A percentile compares a stretch with the other conserved stretches of the same genome.
Evolutionary conservation across 768 basidiomycete genomes (phyloP).

Genomic region (Termitomyces sp.): DNA sequence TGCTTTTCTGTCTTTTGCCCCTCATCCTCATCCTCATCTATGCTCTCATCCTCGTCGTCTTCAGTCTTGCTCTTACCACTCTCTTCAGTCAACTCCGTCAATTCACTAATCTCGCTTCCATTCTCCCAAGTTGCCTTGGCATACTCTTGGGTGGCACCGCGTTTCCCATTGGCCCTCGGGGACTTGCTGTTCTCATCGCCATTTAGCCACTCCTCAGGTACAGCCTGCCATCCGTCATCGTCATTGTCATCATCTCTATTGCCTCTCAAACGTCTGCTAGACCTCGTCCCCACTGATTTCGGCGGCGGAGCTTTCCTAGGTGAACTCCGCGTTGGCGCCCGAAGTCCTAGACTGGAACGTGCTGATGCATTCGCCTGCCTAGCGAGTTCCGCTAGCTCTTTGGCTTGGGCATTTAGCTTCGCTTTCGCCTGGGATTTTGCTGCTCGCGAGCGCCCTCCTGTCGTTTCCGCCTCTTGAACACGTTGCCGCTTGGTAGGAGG

Average conservation of each 20-base stretch:
- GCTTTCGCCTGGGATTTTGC: conserved; percentile 70
- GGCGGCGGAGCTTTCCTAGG: conserved; percentile 20
- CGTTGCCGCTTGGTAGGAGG: conserved; percentile 18
- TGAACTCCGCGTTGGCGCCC: conserved; percentile 7
- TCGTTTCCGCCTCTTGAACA: conserved; percentile 7
- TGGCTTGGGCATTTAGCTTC: conserved; percentile 63
- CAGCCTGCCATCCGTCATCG: conserved; percentile 73
- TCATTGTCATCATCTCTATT: conserved; percentile 43
- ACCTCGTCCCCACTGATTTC: conserved; percentile 43
- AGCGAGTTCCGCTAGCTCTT: conserved; percentile 58
- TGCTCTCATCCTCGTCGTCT: conserved; percentile 13
- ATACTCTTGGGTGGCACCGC: conserved; percentile 6
- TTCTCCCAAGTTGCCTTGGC: conserved; percentile 56
- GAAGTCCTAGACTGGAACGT: conserved; percentile 7
- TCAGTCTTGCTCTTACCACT: conserved; percentile 7
- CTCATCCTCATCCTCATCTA: conserved; percentile 2
- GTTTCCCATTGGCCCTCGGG: conserved; percentile 4
- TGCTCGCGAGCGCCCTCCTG: conserved; percentile 44
- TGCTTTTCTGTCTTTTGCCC: conserved; percentile 8
- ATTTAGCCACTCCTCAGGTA: conserved; percentile 72
- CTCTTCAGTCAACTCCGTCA: conserved; percentile 68
- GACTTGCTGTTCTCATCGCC: conserved; percentile 5
- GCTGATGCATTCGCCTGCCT: conserved; percentile 34
- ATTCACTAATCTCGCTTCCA: conserved; percentile 64
- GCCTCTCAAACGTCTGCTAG: conserved; percentile 63